Evolutionary conservation across 805 yeast species (phyloP).

Genomic region (Teunomyces tritomae): DNA sequence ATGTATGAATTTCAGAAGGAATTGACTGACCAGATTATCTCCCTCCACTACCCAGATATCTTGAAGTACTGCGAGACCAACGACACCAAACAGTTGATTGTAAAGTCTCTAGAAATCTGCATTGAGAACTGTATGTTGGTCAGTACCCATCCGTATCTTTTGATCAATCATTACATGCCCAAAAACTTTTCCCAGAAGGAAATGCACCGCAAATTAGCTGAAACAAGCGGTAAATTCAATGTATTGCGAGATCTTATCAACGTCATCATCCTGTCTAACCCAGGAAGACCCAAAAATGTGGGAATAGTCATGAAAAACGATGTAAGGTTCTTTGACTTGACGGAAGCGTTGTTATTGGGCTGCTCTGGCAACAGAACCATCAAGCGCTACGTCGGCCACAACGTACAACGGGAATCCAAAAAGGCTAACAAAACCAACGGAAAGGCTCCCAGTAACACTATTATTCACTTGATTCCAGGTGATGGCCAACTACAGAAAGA

Average conservation of each 20-base stretch:
- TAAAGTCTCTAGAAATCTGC: constrained; percentile 75
- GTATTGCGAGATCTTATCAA: constrained; percentile 63
- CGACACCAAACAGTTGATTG: constrained; percentile 49
- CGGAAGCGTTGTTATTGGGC: constrained; percentile 70
- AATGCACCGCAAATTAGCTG: constrained; percentile 65
- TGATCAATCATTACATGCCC: constrained; percentile 85
- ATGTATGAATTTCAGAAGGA: constrained; percentile 85
- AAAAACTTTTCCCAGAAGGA: constrained; percentile 70
- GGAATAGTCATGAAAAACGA: constrained; percentile 71
- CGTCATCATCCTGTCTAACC: constrained; percentile 40
- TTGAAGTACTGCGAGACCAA: constrained; percentile 75
- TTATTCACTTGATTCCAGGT: constrained; percentile 13
- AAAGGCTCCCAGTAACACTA: constrained; percentile 3
- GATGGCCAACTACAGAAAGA: constrained; percentile 15
- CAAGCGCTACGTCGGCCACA: constrained; percentile 60
- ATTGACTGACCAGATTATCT: constrained; percentile 85
- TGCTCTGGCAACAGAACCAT: constrained; percentile 45
- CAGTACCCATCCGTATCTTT: constrained; percentile 83
- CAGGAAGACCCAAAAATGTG: constrained; percentile 42
- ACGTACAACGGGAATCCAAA: constrained; percentile 49
- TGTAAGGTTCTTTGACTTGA: constrained; percentile 61
- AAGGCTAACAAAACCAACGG: constrained; percentile 11
- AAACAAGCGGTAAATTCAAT: constrained; percentile 81
- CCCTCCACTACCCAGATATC: constrained; percentile 88
- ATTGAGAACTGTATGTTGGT: constrained; percentile 74